Evolutionary conservation across 2,329 filamentous ascomycete species (phyloP).

Genomic region (Stachybotrys echinatus): DNA sequence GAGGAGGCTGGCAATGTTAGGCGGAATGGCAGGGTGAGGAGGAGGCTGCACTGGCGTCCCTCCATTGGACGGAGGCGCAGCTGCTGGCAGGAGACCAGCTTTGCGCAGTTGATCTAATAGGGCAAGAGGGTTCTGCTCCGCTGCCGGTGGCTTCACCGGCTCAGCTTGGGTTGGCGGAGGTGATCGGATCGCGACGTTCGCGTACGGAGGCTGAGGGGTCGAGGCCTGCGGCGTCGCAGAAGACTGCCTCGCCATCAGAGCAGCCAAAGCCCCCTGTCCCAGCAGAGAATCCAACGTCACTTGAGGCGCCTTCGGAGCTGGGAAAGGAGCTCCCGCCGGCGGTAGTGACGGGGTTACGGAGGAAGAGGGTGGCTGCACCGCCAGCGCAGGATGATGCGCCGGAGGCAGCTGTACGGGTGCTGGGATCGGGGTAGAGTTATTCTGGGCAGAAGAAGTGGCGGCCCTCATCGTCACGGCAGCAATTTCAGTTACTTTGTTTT

Average conservation of each 20-base stretch:
- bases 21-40: constrained; percentile 23
- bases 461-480: constrained; percentile 56
- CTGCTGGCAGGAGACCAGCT: constrained; percentile 57
- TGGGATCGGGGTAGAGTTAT: constrained; percentile 30
- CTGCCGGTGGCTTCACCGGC: constrained; percentile 26
- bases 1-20: constrained; percentile 30
- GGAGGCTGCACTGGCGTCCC: constrained; percentile 21
- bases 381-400: constrained; percentile 19
- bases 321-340: constrained; percentile 17
- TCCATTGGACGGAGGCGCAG: constrained; percentile 34
- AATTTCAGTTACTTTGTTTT: constrained; percentile 77
- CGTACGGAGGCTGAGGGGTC: constrained; percentile 35
- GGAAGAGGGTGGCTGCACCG: constrained; percentile 22
- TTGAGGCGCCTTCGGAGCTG: constrained; percentile 23
- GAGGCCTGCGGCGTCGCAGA: constrained; percentile 43
- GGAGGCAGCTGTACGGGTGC: constrained; percentile 21
- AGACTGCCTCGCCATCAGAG: constrained; percentile 47
- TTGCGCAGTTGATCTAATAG: constrained; percentile 64
- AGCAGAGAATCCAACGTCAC: constrained; percentile 55
- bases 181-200: constrained; percentile 38
- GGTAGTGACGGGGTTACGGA: constrained; percentile 24
- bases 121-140: constrained; percentile 45
- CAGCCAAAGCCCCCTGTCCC: constrained; percentile 54
- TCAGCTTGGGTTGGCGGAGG: constrained; percentile 40
- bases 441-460: constrained; percentile 27